Conservation (phyloP, 768 basidiomycete genomes). For the Tubosaeta sp. region DNA sequence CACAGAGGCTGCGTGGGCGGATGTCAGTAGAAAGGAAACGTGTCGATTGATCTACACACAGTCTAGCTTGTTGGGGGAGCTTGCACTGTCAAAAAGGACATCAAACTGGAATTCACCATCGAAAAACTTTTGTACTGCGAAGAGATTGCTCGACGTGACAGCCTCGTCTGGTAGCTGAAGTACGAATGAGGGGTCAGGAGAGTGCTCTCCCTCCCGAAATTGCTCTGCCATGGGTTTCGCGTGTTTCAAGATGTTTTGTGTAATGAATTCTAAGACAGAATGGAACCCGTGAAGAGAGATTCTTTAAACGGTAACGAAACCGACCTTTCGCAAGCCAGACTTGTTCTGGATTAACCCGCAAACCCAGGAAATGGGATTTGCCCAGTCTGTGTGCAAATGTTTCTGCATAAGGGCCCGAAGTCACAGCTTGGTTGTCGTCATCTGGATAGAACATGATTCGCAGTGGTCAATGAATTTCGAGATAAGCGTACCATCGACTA, state of each 20-base stretch:
- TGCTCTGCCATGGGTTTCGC: constrained; percentile 52
- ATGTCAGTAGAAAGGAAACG: constrained; percentile 2
- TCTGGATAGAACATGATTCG: constrained; percentile 37
- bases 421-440: constrained; percentile 51
- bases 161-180: constrained; percentile 75
- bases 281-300: not conserved
- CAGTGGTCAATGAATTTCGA: not conserved
- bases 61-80: constrained; percentile 57
- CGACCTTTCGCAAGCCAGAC: constrained; percentile 87
- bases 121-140: constrained; percentile 81
- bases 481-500: constrained; percentile 61
- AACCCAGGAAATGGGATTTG: constrained; percentile 68
- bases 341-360: constrained; percentile 52
- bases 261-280: constrained; percentile 49
- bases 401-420: constrained; percentile 51
- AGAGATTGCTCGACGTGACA: constrained; percentile 71
- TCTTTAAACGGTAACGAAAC: constrained; percentile 1
- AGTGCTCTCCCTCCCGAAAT: constrained; percentile 43
- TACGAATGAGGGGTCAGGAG: constrained; percentile 78
- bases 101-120: constrained; percentile 88
- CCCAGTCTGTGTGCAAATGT: constrained; percentile 59
- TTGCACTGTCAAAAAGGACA: constrained; percentile 78
- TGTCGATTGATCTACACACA: constrained; percentile 41
- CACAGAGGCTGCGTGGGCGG: constrained; percentile 42
- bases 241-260: constrained; percentile 54